These are phyloP conservation scores for Austroboletus olivaceoglutinosus DNA, from an alignment of 1,284 basidiomycete species.

Conservation along the genomic window DNA sequence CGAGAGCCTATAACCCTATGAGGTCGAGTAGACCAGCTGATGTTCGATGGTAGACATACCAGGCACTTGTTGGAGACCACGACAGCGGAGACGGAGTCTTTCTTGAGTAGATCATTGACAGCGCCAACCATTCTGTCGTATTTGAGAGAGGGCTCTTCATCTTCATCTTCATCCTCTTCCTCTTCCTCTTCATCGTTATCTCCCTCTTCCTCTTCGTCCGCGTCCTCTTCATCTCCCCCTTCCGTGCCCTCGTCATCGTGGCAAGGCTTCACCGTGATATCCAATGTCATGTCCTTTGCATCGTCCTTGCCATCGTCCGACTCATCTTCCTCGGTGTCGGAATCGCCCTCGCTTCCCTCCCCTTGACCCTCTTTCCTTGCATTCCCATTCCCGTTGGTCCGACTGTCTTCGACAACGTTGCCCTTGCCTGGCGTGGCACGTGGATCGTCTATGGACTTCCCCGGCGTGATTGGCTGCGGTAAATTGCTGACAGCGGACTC, in stretches of 20 bases:
- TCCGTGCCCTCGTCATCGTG: constrained; percentile 12
- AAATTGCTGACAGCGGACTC: not conserved
- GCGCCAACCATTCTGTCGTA: constrained; percentile 81
- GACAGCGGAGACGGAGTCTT: constrained; percentile 84
- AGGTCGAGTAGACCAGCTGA: constrained; percentile 7
- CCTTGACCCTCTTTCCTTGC: constrained; percentile 1
- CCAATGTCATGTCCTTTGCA: too few relatives aligned
- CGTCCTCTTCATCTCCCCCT: constrained; percentile 29
- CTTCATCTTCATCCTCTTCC: constrained; percentile 59
- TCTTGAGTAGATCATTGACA: constrained; percentile 78
- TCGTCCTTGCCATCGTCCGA: constrained; percentile 8
- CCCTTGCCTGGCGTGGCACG: not conserved
- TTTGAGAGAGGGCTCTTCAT: constrained; percentile 86
- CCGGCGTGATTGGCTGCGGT: not conserved
- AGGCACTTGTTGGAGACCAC: constrained; percentile 75
- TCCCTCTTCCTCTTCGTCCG: constrained; percentile 30
- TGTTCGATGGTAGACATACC: constrained; percentile 43
- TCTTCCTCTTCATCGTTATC: constrained; percentile 44
- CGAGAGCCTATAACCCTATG: constrained; percentile 60
- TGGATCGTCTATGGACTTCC: constrained; percentile 1
- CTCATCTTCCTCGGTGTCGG: constrained; percentile 4
- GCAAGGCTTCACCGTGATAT: not conserved
- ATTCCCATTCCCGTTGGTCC: constrained; percentile 21
- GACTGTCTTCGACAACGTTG: constrained; percentile 1
- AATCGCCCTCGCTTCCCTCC: constrained; percentile 1